Evolutionary conservation across 495 filamentous ascomycete genomes (phyloP), one percentile per base, ranked within the genome.

Genomic region (Podospora australis): DNA sequence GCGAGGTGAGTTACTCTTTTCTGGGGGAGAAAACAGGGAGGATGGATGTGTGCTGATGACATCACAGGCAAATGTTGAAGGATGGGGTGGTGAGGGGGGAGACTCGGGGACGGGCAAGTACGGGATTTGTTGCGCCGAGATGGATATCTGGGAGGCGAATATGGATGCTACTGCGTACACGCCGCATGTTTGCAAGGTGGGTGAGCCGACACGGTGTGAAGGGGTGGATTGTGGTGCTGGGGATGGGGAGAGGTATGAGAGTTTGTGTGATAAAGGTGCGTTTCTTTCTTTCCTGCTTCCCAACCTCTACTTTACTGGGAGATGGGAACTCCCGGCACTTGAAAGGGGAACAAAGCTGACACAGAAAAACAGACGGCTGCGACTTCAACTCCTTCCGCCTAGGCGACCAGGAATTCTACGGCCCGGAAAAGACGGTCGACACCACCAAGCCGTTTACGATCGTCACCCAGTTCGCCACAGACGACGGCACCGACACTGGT

Each of bases 61-160:
- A 16, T 39, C 11, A 19, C 34, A 66, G 66, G 73, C 70, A 53
- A 81, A 81, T 54, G 56, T 71, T 11, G 72, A 78, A 1, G 78
- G 72, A 53, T 84, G 81, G 81, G 53, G 47, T n/a, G 57, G 69
- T 20, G 70, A 70, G 46, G 73, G 79, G 55, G 45, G 54, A 44
- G 81, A 80, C 59, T 63, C 73, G 4, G 82, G 81, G n/a, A 45
- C 62, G 14, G 82, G 81, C 11, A 64, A 69, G 48, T 73, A 77
- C 45, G 81, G 81, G 46, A 69, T 78, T 26, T 85, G 83, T 73
- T 85, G 82, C 59, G 70, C 75, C 2, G 83, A 84, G 63, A 78
- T 87, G 72, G 82, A 86, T 56, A 75, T 86, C 59, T 83, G 80
- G 78, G 81, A 85, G 56, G 81, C 80, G 48, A 87, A 87, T 66